Conservation (phyloP, 2,329 filamentous ascomycete species). For the Trichophyton verrucosum region DNA sequence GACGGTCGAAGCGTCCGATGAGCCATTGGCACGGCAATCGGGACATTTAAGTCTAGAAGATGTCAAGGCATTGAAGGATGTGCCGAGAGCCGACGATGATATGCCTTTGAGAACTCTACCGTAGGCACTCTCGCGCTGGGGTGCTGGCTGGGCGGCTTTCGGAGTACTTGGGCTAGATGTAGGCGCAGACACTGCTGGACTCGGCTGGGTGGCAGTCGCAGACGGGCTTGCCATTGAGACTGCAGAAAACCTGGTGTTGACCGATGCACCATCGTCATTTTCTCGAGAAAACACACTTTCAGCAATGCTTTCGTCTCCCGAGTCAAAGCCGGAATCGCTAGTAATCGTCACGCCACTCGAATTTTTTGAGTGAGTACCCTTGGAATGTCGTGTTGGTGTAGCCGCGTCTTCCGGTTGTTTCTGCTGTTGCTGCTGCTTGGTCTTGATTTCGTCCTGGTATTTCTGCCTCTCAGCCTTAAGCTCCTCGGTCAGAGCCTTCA, state of each 20-base stretch:
- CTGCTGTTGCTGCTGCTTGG: not conserved
- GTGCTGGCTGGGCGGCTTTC: constrained; percentile 17
- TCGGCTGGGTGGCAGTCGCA: no score
- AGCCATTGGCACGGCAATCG: constrained; percentile 30
- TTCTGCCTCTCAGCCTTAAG: constrained; percentile 23
- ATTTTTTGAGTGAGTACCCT: constrained; percentile 13
- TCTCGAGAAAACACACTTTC: constrained; percentile 37
- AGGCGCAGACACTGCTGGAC: constrained; percentile 7
- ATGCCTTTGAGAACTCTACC: constrained; percentile 35
- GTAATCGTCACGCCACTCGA: constrained; percentile 30
- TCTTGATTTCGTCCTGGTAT: constrained; percentile 22
- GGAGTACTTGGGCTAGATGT: constrained; percentile 16
- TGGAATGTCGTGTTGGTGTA: not conserved
- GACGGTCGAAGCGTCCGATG: constrained; percentile 42
- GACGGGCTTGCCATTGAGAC: constrained; percentile 23
- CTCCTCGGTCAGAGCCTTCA: constrained; percentile 40
- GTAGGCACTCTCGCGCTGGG: constrained; percentile 24
- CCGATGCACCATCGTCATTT: constrained; percentile 24
- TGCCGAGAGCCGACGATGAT: constrained; percentile 23
- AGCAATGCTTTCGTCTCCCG: constrained; percentile 42
- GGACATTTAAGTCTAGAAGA: constrained; percentile 24
- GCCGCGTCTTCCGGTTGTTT: not conserved
- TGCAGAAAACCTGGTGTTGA: constrained; percentile 24
- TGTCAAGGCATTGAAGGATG: constrained; percentile 20
- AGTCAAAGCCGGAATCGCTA: constrained; percentile 49